Evolutionary conservation across 2,329 filamentous ascomycete genomes (phyloP), one percentile per base, ranked within the genome.

Genomic region (Niveomyces coronatus): DNA sequence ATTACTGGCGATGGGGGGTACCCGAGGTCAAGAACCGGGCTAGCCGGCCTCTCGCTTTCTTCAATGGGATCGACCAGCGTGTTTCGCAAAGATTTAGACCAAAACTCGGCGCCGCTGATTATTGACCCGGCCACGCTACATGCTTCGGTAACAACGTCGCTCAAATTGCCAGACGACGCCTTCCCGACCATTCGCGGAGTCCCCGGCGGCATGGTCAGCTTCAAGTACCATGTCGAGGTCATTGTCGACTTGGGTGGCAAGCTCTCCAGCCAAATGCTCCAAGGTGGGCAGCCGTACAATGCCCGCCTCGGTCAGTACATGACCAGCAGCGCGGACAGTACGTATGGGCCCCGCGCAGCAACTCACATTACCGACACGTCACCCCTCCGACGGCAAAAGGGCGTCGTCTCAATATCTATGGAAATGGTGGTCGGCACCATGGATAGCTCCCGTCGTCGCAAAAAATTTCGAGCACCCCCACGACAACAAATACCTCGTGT

Each of bases 21-120:
- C 53, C 87, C 88, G 4, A 85, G 81, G 50, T 94, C 87, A 3
- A 79, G 82, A 44, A 93, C 87, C 1, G 88, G 87, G 0, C 71
- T 95, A 7, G 85, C 84, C 13, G 88, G 88, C 0, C 66, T 96
- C 19, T 93, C 88, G 1, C 68, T 96, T 28, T 85, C 85, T 2
- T 91, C 86, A 2, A 83, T 84, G 6, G 82, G 85, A 26, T 88
- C 87, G 3, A 89, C 79, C 54, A 91, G 88, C 57, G 74, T 91
- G n/a, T 96, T 95, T 56, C 82, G 91, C 38, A 96, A 96, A 57
- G 91, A 98, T 56, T 65, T 98, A 4, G 82, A 85, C 4, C 91
- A 98, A 57, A 81, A 83, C 1, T 86, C 93, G 40, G 82, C 84
- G 15, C 88, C 91, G 4, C 68, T 98, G 31, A 85, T 95, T 39